phyloP scores from a whole-genome alignment of 441 rosid genomes.

The Gossypium schwendimanii region DNA sequence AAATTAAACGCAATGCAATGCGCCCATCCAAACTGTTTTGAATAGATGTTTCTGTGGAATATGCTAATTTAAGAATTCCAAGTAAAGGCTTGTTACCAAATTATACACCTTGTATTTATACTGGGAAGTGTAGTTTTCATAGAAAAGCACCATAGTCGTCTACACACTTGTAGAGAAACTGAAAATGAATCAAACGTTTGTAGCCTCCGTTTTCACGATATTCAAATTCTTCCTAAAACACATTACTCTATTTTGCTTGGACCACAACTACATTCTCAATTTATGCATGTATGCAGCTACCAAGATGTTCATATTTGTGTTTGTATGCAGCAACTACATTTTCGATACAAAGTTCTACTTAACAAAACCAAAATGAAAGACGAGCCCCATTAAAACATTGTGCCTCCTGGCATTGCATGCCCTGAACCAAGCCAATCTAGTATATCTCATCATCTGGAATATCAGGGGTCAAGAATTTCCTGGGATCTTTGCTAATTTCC shows the following conservation, averaged over 20 bases:
- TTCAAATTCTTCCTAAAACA: background rate
- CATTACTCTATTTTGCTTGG: background rate
- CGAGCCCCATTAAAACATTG: background rate
- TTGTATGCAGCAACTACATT: background rate
- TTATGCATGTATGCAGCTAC: background rate
- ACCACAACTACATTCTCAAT: background rate
- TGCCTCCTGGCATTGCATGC: background rate
- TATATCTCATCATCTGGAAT: constrained; percentile 84
- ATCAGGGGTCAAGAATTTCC: constrained; percentile 76
- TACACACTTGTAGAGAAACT: background rate
- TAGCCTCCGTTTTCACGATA: background rate
- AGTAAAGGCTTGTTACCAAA: too few species aligned
- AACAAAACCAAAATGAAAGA: background rate
- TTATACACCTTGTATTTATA: too few species aligned
- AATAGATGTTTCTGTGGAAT: too few species aligned
- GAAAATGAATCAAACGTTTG: background rate
- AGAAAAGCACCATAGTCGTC: too few species aligned
- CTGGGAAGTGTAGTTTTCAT: too few species aligned
- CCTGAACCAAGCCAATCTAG: constrained; percentile 19
- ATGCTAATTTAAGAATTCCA: too few species aligned
- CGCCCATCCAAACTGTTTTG: too few species aligned
- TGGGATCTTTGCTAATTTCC: constrained; percentile 58
- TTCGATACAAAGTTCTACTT: background rate
- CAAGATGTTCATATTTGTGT: too few species aligned
- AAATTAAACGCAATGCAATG: too few species aligned